Evolutionary conservation across 1,284 basidiomycete species (phyloP).

Genomic region (Thelephora terrestris): DNA sequence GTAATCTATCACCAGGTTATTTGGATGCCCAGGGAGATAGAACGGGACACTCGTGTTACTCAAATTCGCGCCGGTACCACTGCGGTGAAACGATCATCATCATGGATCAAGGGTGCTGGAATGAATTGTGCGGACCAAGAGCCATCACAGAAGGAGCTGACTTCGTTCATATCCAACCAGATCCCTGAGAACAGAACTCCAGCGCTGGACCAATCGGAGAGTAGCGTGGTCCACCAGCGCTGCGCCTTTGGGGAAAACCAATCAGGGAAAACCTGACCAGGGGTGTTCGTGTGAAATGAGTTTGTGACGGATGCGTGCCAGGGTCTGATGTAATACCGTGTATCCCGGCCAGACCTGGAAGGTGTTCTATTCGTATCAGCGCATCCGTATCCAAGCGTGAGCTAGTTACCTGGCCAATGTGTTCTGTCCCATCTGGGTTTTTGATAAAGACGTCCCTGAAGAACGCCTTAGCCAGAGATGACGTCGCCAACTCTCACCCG

Average conservation of each 20-base stretch:
- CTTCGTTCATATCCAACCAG: constrained; percentile 74
- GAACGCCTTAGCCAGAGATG: neutral
- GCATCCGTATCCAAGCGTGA: too few species aligned
- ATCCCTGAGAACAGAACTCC: constrained; percentile 58
- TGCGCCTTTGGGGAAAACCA: constrained; percentile 56
- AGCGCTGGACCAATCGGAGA: constrained; percentile 43
- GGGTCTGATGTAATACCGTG: constrained; percentile 23
- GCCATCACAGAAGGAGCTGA: constrained; percentile 51
- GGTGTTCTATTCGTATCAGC: too few species aligned
- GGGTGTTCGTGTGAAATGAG: neutral
- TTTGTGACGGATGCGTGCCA: too few species aligned
- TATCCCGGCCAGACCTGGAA: constrained; percentile 43
- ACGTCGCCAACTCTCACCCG: neutral
- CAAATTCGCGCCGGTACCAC: constrained; percentile 44
- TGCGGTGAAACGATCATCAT: constrained; percentile 5
- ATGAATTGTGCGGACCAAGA: constrained; percentile 39
- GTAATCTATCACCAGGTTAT: constrained; percentile 38
- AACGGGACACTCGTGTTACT: constrained; percentile 37
- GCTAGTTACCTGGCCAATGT: constrained; percentile 39
- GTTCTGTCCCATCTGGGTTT: constrained; percentile 56
- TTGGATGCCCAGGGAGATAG: constrained; percentile 42
- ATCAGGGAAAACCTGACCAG: constrained; percentile 44
- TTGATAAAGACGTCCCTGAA: constrained; percentile 52
- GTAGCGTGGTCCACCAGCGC: constrained; percentile 36
- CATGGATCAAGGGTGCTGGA: neutral